phyloP scores from a whole-genome alignment of 352 stramenopile genomes.

The Aphanomyces invadans region DNA sequence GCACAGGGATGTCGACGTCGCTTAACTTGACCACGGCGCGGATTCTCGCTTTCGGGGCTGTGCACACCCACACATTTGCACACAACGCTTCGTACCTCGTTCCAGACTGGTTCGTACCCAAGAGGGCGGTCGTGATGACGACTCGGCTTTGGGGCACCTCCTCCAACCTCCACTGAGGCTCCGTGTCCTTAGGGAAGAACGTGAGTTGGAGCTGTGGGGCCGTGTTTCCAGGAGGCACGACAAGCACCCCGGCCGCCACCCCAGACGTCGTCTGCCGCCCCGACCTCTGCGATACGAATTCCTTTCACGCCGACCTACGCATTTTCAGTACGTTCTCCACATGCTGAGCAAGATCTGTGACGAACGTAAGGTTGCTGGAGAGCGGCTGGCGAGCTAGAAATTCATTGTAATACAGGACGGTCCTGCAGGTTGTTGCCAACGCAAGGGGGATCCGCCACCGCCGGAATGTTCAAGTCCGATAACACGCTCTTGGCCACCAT shows the following conservation, averaged over 20 bases:
- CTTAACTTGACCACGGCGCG: slow-evolving; percentile 31
- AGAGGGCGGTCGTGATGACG: slow-evolving; percentile 75
- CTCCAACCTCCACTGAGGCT: slow-evolving; percentile 56
- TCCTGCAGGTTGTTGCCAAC: slow-evolving; percentile 88
- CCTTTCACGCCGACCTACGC: slow-evolving; percentile 34
- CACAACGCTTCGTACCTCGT: slow-evolving; percentile 25
- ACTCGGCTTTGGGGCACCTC: slow-evolving; percentile 43
- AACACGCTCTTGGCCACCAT: slow-evolving; percentile 43
- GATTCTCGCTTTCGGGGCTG: slow-evolving; percentile 37
- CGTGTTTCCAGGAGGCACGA: slow-evolving; percentile 58
- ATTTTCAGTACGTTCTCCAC: slow-evolving; percentile 39
- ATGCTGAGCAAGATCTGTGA: slow-evolving; percentile 24
- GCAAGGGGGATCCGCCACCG: slow-evolving; percentile 57
- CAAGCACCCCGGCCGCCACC: slow-evolving; percentile 63
- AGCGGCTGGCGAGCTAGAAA: slow-evolving; percentile 35
- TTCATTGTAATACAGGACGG: slow-evolving; percentile 70
- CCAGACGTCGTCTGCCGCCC: slow-evolving; percentile 56
- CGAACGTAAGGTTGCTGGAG: neutral
- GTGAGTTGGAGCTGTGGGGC: slow-evolving; percentile 83
- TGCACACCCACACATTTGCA: neutral
- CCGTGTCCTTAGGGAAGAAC: slow-evolving; percentile 75
- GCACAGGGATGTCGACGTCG: slow-evolving; percentile 36
- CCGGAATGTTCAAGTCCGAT: slow-evolving; percentile 34
- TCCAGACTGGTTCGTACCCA: slow-evolving; percentile 40
- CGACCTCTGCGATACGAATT: slow-evolving; percentile 41